A percentile compares a stretch with the other conserved stretches of the same genome.
Evolutionary conservation across 257 asterid genomes (phyloP).

Genomic region (Linaria vulgaris): DNA sequence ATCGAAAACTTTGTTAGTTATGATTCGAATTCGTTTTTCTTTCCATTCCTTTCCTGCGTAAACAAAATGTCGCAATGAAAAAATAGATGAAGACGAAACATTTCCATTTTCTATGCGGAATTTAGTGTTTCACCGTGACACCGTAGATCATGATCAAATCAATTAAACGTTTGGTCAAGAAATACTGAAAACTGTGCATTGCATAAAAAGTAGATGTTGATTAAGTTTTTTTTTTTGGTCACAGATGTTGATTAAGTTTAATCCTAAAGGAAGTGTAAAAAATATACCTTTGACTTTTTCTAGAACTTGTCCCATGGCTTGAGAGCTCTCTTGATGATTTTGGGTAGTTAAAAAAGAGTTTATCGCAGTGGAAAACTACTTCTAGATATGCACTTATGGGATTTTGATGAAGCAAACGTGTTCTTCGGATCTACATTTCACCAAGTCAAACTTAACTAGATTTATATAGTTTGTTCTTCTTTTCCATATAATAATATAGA

Average conservation of each 20-base stretch:
- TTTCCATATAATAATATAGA: too few species aligned
- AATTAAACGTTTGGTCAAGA: too few species aligned
- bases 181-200: too few species aligned
- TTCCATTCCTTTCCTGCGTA: conserved; percentile 82
- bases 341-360: neutral
- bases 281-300: conserved; percentile 62
- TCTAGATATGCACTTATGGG: neutral
- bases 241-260: too few species aligned
- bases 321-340: conserved; percentile 23
- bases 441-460: conserved; percentile 3
- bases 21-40: conserved; percentile 55
- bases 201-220: too few species aligned
- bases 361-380: neutral
- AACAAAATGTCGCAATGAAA: neutral
- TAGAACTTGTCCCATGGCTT: conserved; percentile 81
- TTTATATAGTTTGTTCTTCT: too few species aligned
- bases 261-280: too few species aligned
- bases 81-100: neutral
- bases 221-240: too few species aligned
- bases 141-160: too few species aligned
- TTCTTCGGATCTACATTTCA: conserved; percentile 35
- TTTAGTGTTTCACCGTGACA: too few species aligned
- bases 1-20: conserved; percentile 62
- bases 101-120: neutral
- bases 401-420: conserved; percentile 23